Evolutionary conservation across 2,329 filamentous ascomycete genomes (phyloP), one percentile per base, ranked within the genome.

Genomic region (Talaromyces funiculosus): DNA sequence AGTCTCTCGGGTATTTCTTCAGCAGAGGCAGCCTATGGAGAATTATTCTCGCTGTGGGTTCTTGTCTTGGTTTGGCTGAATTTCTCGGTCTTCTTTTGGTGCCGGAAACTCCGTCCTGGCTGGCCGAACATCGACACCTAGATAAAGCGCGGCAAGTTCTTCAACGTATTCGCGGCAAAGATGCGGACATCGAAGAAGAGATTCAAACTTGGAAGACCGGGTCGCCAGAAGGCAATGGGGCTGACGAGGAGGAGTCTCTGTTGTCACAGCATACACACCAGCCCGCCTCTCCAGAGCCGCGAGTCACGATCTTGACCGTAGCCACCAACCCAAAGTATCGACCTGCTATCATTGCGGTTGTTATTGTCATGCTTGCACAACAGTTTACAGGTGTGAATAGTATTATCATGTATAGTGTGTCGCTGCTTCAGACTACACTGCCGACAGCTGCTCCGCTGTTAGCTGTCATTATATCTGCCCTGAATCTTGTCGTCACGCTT

Each of bases 341-440:
- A 3, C 87, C 86, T 0, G 89, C 89, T 57, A 87, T 95, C 58
- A 81, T 94, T 62, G 91, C 92, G 4, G 90, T 96, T 3, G 83
- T 96, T 12, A 92, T 90, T 0, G 87, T 96, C 66, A 97, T 97
- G 92, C 82, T 92, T 61, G 88, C 90, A 0, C 94, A 97, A 73
- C 94, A 99, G 73, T 81, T 97, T 38, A 93, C 90, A 61, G 93
- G 91, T 51, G 93, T 97, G 78, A 97, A 99, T 82, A 93, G 89
- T 61, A 93, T 97, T 70, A 89, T 97, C 76, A 97, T 99, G 92
- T 99, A 99, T 75, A 96, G 92, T 2, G 94, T 97, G 5, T 92
- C 90, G 0, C 85, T 99, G 1, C 83, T 99, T 14, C 86, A 89
- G 33, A 86, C 86, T 64, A 83, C 97, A 1, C 83, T 99, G 0